A percentile compares a stretch with the other conserved stretches of the same genome.
Evolutionary conservation across 345 rosid species (phyloP).

Genomic region (Populus simonii): DNA sequence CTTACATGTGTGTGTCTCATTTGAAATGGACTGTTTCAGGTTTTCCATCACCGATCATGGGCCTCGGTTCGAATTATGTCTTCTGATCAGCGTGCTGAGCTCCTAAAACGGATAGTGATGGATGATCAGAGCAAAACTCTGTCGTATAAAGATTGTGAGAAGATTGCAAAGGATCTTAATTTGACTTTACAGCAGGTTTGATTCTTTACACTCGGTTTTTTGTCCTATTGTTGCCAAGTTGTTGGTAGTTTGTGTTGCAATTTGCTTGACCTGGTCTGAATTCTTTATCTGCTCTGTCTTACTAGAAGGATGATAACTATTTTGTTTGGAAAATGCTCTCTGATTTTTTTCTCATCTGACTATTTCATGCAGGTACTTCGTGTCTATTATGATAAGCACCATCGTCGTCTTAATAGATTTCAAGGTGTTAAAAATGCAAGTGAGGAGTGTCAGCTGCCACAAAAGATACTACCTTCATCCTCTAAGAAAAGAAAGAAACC

Average conservation of each 20-base stretch:
- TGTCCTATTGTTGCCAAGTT: background rate
- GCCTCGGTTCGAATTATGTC: conserved; percentile 72
- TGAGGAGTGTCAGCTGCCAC: conserved; percentile 20
- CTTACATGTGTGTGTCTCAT: background rate
- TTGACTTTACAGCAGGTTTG: conserved; percentile 84
- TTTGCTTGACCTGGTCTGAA: background rate
- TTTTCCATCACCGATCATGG: conserved; percentile 72
- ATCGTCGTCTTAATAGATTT: conserved; percentile 42
- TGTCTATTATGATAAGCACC: conserved; percentile 60
- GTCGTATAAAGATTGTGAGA: conserved; percentile 72
- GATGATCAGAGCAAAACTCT: conserved; percentile 47
- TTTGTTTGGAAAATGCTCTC: background rate
- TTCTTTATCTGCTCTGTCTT: background rate
- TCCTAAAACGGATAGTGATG: conserved; percentile 44
- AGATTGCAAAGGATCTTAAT: conserved; percentile 77
- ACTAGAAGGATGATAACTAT: background rate
- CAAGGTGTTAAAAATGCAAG: conserved; percentile 31
- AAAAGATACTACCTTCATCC: conserved; percentile 30
- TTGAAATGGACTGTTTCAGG: conserved; percentile 40
- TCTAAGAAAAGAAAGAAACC: conserved; percentile 60
- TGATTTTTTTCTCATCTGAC: conserved; percentile 1
- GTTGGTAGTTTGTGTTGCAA: background rate
- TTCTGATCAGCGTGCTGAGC: conserved; percentile 76
- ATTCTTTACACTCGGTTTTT: background rate
- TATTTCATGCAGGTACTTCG: conserved; percentile 68